Evolutionary conservation across 75 land plant species (phyloP).

Genomic region (Selaginella tamariscina): DNA sequence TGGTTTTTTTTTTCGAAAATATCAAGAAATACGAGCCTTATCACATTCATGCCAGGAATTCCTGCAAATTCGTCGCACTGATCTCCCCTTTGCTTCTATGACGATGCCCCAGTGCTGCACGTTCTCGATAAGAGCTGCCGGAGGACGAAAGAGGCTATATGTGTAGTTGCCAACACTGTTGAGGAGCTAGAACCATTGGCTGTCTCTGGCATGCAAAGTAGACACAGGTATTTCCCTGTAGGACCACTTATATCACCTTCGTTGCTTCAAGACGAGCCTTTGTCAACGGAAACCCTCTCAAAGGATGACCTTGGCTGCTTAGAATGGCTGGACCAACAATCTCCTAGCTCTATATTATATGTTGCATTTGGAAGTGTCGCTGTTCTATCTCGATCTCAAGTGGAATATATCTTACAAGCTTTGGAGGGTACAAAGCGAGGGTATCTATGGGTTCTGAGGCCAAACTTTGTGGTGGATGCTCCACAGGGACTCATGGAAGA

Average conservation of each 20-base stretch:
- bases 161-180: neutral
- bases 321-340: conserved; percentile 3
- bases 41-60: neutral
- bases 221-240: neutral
- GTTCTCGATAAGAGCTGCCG: neutral
- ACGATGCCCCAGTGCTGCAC: neutral
- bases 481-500: neutral
- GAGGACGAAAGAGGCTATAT: neutral
- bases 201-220: neutral
- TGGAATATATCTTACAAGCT: neutral
- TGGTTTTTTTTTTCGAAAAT: neutral
- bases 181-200: conserved; percentile 6
- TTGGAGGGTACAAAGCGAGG: neutral
- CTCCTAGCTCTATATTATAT: conserved; percentile 5
- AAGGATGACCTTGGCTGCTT: neutral
- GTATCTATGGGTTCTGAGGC: neutral
- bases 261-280: neutral
- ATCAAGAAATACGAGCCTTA: neutral
- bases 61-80: neutral
- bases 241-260: neutral
- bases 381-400: neutral
- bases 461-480: neutral
- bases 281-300: neutral
- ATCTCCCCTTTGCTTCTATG: neutral
- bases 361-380: conserved; percentile 2